A percentile compares a stretch with the other conserved stretches of the same genome.
Conservation (phyloP, 73 alveolate genomes). For the Tetrahymena elliotti region DNA sequence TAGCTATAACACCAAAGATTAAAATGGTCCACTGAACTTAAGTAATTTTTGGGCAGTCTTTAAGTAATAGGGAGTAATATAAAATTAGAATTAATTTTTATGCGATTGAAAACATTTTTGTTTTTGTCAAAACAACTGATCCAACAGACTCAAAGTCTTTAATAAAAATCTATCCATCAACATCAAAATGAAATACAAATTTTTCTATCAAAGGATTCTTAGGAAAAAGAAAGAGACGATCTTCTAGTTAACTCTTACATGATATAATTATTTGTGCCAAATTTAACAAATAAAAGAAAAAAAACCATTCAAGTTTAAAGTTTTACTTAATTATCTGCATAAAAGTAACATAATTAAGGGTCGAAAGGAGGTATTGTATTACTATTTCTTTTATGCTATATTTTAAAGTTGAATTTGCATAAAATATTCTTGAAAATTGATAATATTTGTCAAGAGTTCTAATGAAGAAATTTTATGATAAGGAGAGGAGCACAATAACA, state of each 20-base stretch:
- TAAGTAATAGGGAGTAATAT: neutral
- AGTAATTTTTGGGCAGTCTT: neutral
- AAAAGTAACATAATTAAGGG: neutral
- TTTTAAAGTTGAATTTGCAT: too few relatives aligned
- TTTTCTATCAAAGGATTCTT: neutral
- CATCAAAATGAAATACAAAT: neutral
- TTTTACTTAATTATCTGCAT: neutral
- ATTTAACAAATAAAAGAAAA: neutral
- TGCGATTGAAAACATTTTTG: neutral
- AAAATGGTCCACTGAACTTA: too few relatives aligned
- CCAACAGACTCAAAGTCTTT: neutral
- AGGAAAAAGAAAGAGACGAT: neutral
- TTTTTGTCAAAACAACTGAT: neutral
- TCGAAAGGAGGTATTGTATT: too few relatives aligned
- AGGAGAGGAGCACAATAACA: too few relatives aligned
- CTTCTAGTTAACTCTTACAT: neutral
- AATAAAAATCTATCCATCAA: neutral
- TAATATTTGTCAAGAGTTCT: too few relatives aligned
- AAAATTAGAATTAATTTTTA: neutral
- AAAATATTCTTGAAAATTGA: too few relatives aligned
- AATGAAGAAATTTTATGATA: too few relatives aligned
- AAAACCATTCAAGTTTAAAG: neutral
- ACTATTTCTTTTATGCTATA: too few relatives aligned
- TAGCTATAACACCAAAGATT: too few relatives aligned
- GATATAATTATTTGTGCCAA: neutral